Evolutionary conservation across 2,329 filamentous ascomycete genomes (phyloP).

Genomic region (Colletotrichum tofieldiae): DNA sequence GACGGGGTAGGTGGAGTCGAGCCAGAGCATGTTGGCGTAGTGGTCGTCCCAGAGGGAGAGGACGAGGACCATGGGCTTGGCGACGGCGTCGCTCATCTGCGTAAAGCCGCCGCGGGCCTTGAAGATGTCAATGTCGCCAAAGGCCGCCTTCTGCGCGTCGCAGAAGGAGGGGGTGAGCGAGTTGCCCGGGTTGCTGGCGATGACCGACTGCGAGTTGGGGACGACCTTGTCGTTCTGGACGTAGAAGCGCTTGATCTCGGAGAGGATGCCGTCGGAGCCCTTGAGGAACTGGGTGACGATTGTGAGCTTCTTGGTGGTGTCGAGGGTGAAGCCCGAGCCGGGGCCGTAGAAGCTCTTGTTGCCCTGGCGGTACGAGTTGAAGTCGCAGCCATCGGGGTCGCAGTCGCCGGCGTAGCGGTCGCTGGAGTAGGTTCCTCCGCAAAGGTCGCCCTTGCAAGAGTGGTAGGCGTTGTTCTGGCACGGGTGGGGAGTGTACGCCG

Average conservation of each 20-base stretch:
- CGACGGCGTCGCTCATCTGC: conserved; percentile 66
- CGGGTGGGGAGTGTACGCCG: conserved; percentile 77
- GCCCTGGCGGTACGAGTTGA: conserved; percentile 79
- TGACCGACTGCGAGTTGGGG: conserved; percentile 63
- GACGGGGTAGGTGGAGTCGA: conserved; percentile 77
- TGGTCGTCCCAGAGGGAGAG: conserved; percentile 73
- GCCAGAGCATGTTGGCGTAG: conserved; percentile 68
- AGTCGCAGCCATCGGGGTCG: conserved; percentile 80
- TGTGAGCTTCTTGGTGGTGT: conserved; percentile 73
- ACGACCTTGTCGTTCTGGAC: conserved; percentile 75
- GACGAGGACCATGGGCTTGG: conserved; percentile 63
- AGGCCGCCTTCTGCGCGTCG: conserved; percentile 69
- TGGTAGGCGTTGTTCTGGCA: conserved; percentile 67
- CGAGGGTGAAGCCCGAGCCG: conserved; percentile 67
- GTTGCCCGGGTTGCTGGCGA: conserved; percentile 59
- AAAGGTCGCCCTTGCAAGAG: conserved; percentile 66
- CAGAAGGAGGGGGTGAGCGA: conserved; percentile 73
- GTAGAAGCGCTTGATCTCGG: conserved; percentile 76
- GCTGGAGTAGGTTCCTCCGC: conserved; percentile 67
- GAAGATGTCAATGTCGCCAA: conserved; percentile 71
- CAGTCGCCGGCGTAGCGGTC: conserved; percentile 75
- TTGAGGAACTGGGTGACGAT: conserved; percentile 77
- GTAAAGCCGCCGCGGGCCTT: conserved; percentile 69
- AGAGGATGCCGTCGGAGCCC: conserved; percentile 65
- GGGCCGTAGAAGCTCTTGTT: conserved; percentile 74